phyloP scores from a whole-genome alignment of 2,329 filamentous ascomycete species.

The Tolypocladium paradoxum region DNA sequence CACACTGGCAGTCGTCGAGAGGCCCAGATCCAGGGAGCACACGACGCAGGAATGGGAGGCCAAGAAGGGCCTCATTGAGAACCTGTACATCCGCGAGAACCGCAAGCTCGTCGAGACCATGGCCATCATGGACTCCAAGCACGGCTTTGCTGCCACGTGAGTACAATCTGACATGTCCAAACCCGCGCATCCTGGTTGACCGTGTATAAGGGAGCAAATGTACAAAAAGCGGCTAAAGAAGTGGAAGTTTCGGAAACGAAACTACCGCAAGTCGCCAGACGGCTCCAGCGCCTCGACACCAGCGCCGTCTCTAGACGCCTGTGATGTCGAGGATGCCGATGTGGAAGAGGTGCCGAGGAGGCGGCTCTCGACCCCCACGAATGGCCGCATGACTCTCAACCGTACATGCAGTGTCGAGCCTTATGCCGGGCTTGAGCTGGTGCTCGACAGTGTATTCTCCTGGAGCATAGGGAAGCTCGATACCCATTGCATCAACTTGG shows the following conservation, averaged over 20 bases:
- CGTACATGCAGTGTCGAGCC: slow-evolving; percentile 13
- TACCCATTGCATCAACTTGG: slow-evolving; percentile 11
- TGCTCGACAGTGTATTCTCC: slow-evolving; percentile 22
- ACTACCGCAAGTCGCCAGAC: slow-evolving; percentile 16
- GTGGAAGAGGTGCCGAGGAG: not conserved
- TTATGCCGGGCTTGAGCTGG: slow-evolving; percentile 18
- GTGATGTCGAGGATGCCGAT: not conserved
- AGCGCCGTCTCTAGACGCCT: not conserved
- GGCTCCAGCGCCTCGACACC: slow-evolving; percentile 3
- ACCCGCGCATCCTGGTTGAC: not conserved
- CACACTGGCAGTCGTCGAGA: slow-evolving; percentile 10
- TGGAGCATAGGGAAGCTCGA: slow-evolving; percentile 25
- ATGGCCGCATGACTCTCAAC: slow-evolving; percentile 9
- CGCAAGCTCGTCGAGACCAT: slow-evolving; percentile 25
- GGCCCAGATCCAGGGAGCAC: slow-evolving; percentile 21
- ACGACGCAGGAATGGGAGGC: slow-evolving; percentile 23
- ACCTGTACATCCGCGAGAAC: slow-evolving; percentile 23
- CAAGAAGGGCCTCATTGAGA: slow-evolving; percentile 19
- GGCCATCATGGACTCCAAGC: slow-evolving; percentile 20
- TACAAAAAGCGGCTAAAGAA: slow-evolving; percentile 28
- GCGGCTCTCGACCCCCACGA: not conserved
- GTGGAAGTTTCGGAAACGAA: slow-evolving; percentile 25
- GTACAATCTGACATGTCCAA: slow-evolving; percentile 6
- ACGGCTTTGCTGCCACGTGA: slow-evolving; percentile 27
- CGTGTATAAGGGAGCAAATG: slow-evolving; percentile 22